These are phyloP conservation scores for Solanum hybrid DNA, from an alignment of 305 asterid species.

Conservation along the genomic window DNA sequence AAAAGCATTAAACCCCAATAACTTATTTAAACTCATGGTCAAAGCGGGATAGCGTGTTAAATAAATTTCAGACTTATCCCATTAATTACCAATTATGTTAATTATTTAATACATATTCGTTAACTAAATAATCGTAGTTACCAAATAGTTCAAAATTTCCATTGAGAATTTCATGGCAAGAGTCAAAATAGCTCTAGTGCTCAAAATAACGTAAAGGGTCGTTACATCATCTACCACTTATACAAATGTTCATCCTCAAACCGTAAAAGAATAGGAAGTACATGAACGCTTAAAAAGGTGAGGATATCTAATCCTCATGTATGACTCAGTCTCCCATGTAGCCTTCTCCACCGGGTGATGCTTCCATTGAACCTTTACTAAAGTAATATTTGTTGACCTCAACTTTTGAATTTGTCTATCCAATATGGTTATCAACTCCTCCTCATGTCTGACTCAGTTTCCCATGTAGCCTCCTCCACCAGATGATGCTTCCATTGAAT, in stretches of 20 bases:
- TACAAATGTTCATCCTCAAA: not conserved
- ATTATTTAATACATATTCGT: not conserved
- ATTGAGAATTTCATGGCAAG: not conserved
- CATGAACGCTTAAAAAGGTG: not conserved
- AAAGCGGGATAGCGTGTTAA: not conserved
- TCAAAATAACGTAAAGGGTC: not conserved
- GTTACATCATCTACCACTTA: not conserved
- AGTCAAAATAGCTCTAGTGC: not conserved
- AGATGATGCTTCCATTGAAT: not conserved
- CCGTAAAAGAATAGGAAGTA: not conserved
- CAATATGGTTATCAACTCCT: not conserved
- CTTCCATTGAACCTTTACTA: not conserved
- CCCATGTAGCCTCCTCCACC: not conserved
- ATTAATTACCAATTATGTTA: not conserved
- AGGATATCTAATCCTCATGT: not conserved
- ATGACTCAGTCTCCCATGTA: not conserved
- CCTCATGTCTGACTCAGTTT: not conserved
- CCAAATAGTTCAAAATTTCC: not conserved
- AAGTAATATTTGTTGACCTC: not conserved
- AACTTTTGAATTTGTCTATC: not conserved
- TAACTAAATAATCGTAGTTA: not conserved
- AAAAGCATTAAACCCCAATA: not conserved
- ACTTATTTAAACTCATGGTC: not conserved
- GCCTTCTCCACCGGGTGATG: not conserved
- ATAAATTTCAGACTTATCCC: not conserved